These are phyloP conservation scores for Blastobotrys apis DNA, from an alignment of 1,139 yeast genomes.

Conservation along the genomic window DNA sequence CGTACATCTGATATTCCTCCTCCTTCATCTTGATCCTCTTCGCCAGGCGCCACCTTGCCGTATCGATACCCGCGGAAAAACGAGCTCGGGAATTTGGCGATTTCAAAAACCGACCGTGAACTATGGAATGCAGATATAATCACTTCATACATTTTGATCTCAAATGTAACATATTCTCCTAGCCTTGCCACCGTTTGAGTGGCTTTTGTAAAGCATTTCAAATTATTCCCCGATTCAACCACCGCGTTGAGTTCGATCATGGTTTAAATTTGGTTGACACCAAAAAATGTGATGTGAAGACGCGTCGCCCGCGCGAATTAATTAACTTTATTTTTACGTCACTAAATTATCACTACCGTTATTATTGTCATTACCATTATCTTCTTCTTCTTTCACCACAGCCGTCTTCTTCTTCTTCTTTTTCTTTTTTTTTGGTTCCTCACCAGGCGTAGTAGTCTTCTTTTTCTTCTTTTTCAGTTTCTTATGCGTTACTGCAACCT, in stretches of 20 bases:
- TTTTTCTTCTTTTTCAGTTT: constrained; percentile 26
- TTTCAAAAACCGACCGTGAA: constrained; percentile 21
- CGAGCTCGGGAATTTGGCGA: constrained; percentile 14
- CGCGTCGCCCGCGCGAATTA: no score
- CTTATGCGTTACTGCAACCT: constrained; percentile 29
- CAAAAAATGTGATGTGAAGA: no score
- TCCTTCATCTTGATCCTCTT: background rate
- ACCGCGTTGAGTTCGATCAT: constrained; percentile 19
- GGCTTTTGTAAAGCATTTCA: constrained; percentile 21
- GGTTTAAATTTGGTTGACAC: background rate
- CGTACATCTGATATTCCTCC: background rate
- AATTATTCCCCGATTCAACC: constrained; percentile 17
- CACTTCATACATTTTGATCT: constrained; percentile 15
- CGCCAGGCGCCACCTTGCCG: constrained; percentile 5
- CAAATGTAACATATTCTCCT: constrained; percentile 22
- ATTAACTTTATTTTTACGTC: no score
- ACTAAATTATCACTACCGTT: background rate
- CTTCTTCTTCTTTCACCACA: no score
- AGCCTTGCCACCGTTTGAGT: constrained; percentile 18
- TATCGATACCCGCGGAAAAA: constrained; percentile 19
- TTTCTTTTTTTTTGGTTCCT: constrained; percentile 17
- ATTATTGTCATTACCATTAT: no score
- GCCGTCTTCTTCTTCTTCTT: constrained; percentile 14
- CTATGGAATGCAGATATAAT: constrained; percentile 19
- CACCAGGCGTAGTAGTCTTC: constrained; percentile 13